Evolutionary conservation across 306 rosid genomes (phyloP).

Genomic region (Geum urbanum): DNA sequence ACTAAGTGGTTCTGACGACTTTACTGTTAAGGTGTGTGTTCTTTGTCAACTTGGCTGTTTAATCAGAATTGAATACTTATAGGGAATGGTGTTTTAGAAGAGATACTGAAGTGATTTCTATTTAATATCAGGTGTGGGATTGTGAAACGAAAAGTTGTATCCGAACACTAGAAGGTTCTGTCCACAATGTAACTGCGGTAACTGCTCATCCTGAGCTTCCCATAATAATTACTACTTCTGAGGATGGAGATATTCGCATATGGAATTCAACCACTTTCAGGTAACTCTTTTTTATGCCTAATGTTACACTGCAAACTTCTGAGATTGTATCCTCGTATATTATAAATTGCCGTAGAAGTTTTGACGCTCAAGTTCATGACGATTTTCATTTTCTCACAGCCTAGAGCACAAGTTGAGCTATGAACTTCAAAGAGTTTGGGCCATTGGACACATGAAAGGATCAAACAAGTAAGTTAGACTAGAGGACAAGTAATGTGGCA

Average conservation of each 20-base stretch:
- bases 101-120: neutral
- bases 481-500: neutral
- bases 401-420: constrained; percentile 36
- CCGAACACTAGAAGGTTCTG: constrained; percentile 53
- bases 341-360: too few species aligned
- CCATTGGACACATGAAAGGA: constrained; percentile 46
- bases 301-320: neutral
- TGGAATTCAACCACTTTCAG: constrained; percentile 42
- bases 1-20: constrained; percentile 69
- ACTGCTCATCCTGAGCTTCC: constrained; percentile 53
- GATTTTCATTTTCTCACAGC: constrained; percentile 28
- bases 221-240: constrained; percentile 49
- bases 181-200: constrained; percentile 42
- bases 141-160: constrained; percentile 32
- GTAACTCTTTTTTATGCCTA: constrained; percentile 20
- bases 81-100: too few species aligned
- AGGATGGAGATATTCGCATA: constrained; percentile 46
- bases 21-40: constrained; percentile 43
- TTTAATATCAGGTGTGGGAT: constrained; percentile 46
- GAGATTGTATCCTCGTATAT: too few species aligned
- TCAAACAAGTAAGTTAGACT: constrained; percentile 31
- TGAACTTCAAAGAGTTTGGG: constrained; percentile 64
- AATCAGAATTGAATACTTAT: too few species aligned
- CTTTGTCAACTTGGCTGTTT: neutral
- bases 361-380: too few species aligned